Conservation (phyloP, 2,329 filamentous ascomycete genomes). For the Aspergillus ustus region DNA sequence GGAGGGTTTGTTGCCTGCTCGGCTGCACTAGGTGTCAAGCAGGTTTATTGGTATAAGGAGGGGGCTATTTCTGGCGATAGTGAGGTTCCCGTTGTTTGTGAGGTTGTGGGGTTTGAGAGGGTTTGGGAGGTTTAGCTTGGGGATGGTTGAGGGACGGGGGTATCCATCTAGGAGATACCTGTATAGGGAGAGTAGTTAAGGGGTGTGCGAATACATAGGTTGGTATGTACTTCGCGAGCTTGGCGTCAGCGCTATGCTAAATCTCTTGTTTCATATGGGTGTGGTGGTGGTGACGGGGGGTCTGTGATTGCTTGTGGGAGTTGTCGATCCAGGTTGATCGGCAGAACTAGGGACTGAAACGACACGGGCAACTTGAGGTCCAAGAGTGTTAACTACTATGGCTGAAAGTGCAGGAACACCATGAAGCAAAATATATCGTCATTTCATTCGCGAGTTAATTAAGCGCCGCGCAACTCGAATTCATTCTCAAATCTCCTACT, state of each 20-base stretch:
- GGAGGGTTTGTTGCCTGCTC: constrained; percentile 13
- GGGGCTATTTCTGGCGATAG: neutral
- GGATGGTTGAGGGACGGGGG: neutral
- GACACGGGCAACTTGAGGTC: neutral
- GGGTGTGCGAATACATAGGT: neutral
- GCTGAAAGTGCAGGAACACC: neutral
- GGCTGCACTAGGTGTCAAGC: constrained; percentile 11
- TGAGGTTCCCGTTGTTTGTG: constrained; percentile 3
- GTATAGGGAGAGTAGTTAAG: neutral
- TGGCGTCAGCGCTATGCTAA: neutral
- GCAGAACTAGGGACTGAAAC: neutral
- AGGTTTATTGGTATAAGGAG: constrained; percentile 11
- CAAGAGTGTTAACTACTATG: neutral
- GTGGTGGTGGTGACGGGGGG: neutral
- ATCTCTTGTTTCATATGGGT: constrained; percentile 3
- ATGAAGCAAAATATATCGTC: neutral
- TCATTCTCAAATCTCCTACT: neutral
- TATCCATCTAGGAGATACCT: neutral
- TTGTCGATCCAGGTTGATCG: constrained; percentile 4
- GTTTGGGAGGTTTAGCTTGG: neutral
- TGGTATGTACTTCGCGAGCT: neutral
- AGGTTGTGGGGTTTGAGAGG: constrained; percentile 8
- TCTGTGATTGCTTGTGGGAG: neutral
- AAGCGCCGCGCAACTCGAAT: neutral
- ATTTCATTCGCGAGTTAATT: neutral